A percentile compares a stretch with the other conserved stretches of the same genome.
Conservation (phyloP, 1,284 basidiomycete genomes). For the Malassezia psittaci region DNA sequence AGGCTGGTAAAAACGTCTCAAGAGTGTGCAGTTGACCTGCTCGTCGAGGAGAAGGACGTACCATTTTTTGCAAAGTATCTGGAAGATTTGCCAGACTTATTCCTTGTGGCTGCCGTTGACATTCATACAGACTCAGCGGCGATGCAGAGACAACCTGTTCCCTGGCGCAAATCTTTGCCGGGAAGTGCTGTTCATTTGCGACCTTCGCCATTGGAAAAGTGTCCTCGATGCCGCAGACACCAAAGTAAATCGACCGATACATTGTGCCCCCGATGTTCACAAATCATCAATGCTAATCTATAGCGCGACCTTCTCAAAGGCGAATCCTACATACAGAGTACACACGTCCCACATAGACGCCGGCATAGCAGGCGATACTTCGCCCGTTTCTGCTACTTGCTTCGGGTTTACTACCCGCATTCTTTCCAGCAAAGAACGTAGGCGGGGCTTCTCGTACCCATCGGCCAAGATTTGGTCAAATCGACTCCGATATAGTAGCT, state of each 20-base stretch:
- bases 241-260: constrained; percentile 8
- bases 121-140: constrained; percentile 5
- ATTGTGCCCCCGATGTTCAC: constrained; percentile 14
- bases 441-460: constrained; percentile 15
- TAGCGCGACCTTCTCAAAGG: constrained; percentile 30
- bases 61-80: background rate
- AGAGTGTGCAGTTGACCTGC: constrained; percentile 10
- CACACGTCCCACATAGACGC: constrained; percentile 42
- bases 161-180: background rate
- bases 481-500: constrained; percentile 67
- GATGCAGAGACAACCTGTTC: background rate
- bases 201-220: constrained; percentile 23
- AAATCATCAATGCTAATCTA: constrained; percentile 3
- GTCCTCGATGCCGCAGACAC: constrained; percentile 32
- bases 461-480: constrained; percentile 53
- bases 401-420: constrained; percentile 26
- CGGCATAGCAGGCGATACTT: constrained; percentile 21
- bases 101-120: constrained; percentile 29
- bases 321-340: constrained; percentile 34
- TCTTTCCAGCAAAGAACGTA: constrained; percentile 25
- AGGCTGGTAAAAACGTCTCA: constrained; percentile 1
- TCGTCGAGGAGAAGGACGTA: background rate
- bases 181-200: constrained; percentile 19
- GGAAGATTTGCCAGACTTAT: constrained; percentile 22
- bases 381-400: constrained; percentile 10